Evolutionary conservation across 1,284 basidiomycete species (phyloP).

Genomic region (Leccinum angustisporum): DNA sequence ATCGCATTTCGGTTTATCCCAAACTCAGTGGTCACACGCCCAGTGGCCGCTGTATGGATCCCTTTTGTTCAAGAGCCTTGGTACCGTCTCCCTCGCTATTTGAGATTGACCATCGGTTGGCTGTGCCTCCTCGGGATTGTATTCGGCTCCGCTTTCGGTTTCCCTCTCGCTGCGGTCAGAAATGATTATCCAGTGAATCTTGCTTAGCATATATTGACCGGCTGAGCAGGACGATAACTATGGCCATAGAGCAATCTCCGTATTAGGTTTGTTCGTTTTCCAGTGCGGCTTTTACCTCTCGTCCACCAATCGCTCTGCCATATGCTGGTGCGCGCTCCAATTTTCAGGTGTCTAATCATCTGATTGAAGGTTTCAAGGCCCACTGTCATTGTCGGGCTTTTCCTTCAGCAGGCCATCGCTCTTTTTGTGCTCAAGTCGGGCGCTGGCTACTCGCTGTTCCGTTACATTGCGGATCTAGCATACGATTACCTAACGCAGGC

Average conservation of each 20-base stretch:
- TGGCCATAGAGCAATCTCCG: slow-evolving; percentile 78
- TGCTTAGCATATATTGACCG: slow-evolving; percentile 9
- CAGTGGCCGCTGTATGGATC: slow-evolving; percentile 65
- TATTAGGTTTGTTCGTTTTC: slow-evolving; percentile 76
- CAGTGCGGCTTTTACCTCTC: slow-evolving; percentile 68
- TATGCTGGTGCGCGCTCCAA: slow-evolving; percentile 57
- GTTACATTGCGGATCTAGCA: slow-evolving; percentile 76
- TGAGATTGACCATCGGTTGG: slow-evolving; percentile 69
- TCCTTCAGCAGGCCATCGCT: slow-evolving; percentile 80
- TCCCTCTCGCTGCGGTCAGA: slow-evolving; percentile 58
- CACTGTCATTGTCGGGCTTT: slow-evolving; percentile 82
- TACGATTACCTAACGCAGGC: slow-evolving; percentile 69
- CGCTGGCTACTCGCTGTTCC: slow-evolving; percentile 80
- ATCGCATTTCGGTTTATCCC: slow-evolving; percentile 82
- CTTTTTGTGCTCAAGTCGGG: slow-evolving; percentile 82
- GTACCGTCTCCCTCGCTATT: slow-evolving; percentile 58
- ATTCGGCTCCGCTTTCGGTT: slow-evolving; percentile 82
- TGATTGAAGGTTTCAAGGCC: slow-evolving; percentile 47
- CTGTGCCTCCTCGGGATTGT: slow-evolving; percentile 70
- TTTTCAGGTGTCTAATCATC: neutral
- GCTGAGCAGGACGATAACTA: slow-evolving; percentile 54
- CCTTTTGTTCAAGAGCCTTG: slow-evolving; percentile 67
- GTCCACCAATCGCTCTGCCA: slow-evolving; percentile 57
- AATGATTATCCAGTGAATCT: neutral
- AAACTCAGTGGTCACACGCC: slow-evolving; percentile 61